phyloP scores from a whole-genome alignment of 352 stramenopile species.

The Phytophthora macrochlamydospora region DNA sequence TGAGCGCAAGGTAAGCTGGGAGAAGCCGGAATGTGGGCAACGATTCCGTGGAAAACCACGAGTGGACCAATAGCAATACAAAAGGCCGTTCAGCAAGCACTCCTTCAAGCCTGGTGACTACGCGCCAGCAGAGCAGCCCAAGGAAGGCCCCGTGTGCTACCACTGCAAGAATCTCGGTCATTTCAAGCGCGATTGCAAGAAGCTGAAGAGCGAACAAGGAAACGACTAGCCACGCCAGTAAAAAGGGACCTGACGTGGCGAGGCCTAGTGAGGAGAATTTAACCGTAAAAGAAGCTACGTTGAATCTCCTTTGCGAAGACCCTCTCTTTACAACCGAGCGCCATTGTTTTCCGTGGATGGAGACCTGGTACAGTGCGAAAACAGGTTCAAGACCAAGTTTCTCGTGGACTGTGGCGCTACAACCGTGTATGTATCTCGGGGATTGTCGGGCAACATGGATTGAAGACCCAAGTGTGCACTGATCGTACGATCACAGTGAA shows the following conservation, averaged over 20 bases:
- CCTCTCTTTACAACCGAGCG: constrained; percentile 18
- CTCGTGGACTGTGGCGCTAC: constrained; percentile 19
- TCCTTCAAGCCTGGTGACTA: constrained; percentile 17
- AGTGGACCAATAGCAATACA: neutral
- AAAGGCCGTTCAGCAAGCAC: constrained; percentile 12
- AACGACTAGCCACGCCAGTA: constrained; percentile 21
- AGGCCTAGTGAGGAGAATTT: constrained; percentile 13
- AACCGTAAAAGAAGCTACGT: constrained; percentile 20
- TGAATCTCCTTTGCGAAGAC: constrained; percentile 24
- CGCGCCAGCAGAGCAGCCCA: neutral
- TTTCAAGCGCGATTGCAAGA: constrained; percentile 12
- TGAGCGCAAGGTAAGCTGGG: neutral
- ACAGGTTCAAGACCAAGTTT: constrained; percentile 8
- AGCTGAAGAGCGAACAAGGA: constrained; percentile 13
- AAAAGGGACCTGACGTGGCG: constrained; percentile 17
- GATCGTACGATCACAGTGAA: neutral
- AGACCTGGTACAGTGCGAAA: neutral
- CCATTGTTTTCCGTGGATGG: constrained; percentile 13
- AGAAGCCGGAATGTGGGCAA: constrained; percentile 9
- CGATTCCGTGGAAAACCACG: neutral
- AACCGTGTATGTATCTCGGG: neutral
- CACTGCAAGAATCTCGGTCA: constrained; percentile 5
- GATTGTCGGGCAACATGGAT: constrained; percentile 3
- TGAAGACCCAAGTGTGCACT: neutral
- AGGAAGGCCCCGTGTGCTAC: constrained; percentile 12